phyloP scores from a whole-genome alignment of 805 yeast genomes.

The Hyphopichia homilentoma region DNA sequence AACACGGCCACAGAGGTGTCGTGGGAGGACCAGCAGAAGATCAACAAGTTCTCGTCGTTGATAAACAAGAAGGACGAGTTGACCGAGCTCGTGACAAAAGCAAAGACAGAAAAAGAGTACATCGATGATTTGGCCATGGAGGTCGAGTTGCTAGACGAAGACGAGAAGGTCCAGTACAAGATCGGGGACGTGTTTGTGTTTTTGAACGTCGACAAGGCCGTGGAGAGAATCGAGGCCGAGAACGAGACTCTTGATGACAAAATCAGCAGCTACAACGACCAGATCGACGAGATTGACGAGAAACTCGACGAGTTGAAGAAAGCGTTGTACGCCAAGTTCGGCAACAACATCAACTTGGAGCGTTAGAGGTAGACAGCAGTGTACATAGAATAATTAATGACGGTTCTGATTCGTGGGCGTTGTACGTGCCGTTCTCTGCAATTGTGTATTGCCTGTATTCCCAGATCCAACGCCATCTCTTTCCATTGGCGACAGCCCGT shows the following conservation, averaged over 20 bases:
- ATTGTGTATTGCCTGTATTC: no score
- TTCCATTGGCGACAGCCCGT: no score
- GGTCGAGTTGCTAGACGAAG: slow-evolving; percentile 77
- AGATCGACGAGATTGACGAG: slow-evolving; percentile 50
- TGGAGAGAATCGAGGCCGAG: slow-evolving; percentile 64
- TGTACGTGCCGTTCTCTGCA: no score
- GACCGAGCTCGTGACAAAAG: slow-evolving; percentile 43
- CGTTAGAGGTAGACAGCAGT: slow-evolving; percentile 32
- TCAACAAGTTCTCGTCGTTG: slow-evolving; percentile 83
- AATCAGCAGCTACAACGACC: slow-evolving; percentile 43
- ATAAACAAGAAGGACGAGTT: slow-evolving; percentile 66
- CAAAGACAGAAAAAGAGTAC: slow-evolving; percentile 74
- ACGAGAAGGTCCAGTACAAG: slow-evolving; percentile 68
- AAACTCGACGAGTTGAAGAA: slow-evolving; percentile 61
- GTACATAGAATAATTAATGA: no score
- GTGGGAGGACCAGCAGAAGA: slow-evolving; percentile 85
- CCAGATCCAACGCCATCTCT: no score
- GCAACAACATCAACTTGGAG: slow-evolving; percentile 83
- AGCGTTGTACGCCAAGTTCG: slow-evolving; percentile 82
- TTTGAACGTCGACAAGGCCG: slow-evolving; percentile 61
- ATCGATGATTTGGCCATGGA: slow-evolving; percentile 83
- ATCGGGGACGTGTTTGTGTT: slow-evolving; percentile 80
- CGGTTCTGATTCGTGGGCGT: no score
- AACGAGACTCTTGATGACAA: slow-evolving; percentile 47
- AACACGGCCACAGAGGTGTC: slow-evolving; percentile 56